A percentile compares a stretch with the other conserved stretches of the same genome.
Conservation (phyloP, 2,329 filamentous ascomycete genomes). For the Ascochyta fabae region DNA sequence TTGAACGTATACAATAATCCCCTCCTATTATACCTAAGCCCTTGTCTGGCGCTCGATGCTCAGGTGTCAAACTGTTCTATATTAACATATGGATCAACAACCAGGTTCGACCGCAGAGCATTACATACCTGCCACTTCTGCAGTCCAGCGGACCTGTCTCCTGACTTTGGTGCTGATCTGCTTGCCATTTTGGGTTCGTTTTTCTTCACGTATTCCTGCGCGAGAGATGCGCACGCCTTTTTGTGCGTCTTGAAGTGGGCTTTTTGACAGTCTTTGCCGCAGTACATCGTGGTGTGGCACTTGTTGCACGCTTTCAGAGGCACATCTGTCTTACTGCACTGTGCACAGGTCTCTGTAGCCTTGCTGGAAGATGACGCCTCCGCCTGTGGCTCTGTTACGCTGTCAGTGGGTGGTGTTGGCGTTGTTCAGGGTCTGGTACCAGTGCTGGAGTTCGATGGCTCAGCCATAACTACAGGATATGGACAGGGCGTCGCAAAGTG, state of each 20-base stretch:
- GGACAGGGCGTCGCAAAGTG: too few species aligned
- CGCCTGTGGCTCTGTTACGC: background rate
- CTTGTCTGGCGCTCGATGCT: background rate
- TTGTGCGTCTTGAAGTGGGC: constrained; percentile 50
- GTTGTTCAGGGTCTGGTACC: background rate
- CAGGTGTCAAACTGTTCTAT: constrained; percentile 11
- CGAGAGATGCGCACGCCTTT: constrained; percentile 48
- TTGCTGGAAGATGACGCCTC: constrained; percentile 7
- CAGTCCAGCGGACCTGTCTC: constrained; percentile 43
- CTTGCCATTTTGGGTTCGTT: constrained; percentile 50
- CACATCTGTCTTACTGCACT: constrained; percentile 29
- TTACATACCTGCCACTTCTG: constrained; percentile 50
- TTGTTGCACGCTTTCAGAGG: constrained; percentile 48
- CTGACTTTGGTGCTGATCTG: constrained; percentile 38
- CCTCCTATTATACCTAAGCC: background rate
- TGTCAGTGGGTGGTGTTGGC: background rate
- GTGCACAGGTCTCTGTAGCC: constrained; percentile 30
- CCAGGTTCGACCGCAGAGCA: background rate
- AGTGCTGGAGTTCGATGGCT: background rate
- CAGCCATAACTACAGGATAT: constrained; percentile 3
- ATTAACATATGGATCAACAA: background rate
- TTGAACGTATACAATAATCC: background rate
- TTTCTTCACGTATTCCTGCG: constrained; percentile 48
- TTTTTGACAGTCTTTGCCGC: constrained; percentile 51
- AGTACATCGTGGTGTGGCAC: constrained; percentile 50